Evolutionary conservation across 2,329 filamentous ascomycete species (phyloP).

Genomic region (Aspergillus sclerotialis): DNA sequence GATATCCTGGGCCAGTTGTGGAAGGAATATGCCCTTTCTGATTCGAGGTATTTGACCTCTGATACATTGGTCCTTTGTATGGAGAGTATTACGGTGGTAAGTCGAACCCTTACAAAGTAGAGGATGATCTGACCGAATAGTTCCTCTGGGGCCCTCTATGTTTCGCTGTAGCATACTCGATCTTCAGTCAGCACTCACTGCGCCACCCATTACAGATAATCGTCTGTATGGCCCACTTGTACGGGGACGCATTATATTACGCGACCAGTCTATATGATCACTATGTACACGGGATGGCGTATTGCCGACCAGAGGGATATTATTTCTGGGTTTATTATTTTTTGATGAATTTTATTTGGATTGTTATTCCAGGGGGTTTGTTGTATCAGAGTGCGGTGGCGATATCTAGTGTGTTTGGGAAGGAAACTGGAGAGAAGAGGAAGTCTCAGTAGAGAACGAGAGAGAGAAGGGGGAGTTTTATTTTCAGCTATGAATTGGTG

Average conservation of each 20-base stretch:
- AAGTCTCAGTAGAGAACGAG: constrained; percentile 19
- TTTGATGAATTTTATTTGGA: constrained; percentile 61
- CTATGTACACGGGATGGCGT: constrained; percentile 46
- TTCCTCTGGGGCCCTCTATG: constrained; percentile 57
- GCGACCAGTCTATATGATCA: constrained; percentile 57
- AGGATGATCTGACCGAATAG: no score
- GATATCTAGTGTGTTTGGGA: constrained; percentile 23
- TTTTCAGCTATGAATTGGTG: no score
- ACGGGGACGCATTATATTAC: constrained; percentile 59
- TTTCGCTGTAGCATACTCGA: constrained; percentile 49
- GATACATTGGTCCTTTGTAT: constrained; percentile 83
- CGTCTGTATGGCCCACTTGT: constrained; percentile 57
- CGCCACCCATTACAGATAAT: constrained; percentile 55
- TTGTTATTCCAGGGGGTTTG: constrained; percentile 52
- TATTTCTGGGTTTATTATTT: constrained; percentile 64
- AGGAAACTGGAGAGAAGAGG: constrained; percentile 10
- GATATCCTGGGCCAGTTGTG: constrained; percentile 76
- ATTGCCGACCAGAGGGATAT: constrained; percentile 55
- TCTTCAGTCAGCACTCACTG: constrained; percentile 48
- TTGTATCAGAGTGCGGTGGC: constrained; percentile 23
- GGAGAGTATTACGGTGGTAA: constrained; percentile 71
- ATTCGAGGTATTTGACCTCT: constrained; percentile 77
- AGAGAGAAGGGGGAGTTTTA: background rate
- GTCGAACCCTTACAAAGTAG: constrained; percentile 2
- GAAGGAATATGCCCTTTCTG: constrained; percentile 86